Percentiles rank a stretch among this genome's conserved stretches.
phyloP scores from a whole-genome alignment of 2,329 filamentous ascomycete species.

The Scedosporium boydii region DNA sequence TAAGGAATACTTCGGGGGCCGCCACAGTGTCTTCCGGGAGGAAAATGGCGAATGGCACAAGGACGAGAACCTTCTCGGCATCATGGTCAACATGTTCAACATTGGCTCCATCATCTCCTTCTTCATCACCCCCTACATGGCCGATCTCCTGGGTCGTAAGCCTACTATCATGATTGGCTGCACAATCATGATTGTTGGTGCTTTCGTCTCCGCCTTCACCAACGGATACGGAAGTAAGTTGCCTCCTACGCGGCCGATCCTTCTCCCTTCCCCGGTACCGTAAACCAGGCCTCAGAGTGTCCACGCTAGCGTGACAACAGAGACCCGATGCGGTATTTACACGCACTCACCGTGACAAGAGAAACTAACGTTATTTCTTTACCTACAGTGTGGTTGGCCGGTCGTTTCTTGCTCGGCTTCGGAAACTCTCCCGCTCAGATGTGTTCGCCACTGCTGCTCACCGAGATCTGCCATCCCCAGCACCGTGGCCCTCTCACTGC shows the following conservation, averaged over 20 bases:
- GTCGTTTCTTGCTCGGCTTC: slow-evolving; percentile 42
- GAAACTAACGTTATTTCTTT: neutral
- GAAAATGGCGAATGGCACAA: neutral
- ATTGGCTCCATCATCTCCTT: slow-evolving; percentile 39
- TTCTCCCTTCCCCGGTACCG: neutral
- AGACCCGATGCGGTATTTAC: too few species aligned
- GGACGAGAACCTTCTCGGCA: slow-evolving; percentile 33
- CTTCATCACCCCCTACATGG: slow-evolving; percentile 37
- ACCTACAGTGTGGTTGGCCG: slow-evolving; percentile 26
- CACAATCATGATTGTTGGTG: slow-evolving; percentile 35
- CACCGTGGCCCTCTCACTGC: slow-evolving; percentile 56
- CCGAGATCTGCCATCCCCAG: slow-evolving; percentile 59
- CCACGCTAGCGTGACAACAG: too few species aligned
- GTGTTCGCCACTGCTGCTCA: slow-evolving; percentile 53
- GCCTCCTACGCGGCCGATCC: neutral
- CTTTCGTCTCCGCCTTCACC: slow-evolving; percentile 30
- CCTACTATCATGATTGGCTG: slow-evolving; percentile 33
- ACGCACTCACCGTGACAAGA: too few species aligned
- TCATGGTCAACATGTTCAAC: slow-evolving; percentile 43
- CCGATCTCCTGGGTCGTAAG: slow-evolving; percentile 33
- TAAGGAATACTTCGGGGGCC: slow-evolving; percentile 38
- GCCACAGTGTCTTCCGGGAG: slow-evolving; percentile 13
- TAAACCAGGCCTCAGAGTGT: neutral
- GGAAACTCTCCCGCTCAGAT: slow-evolving; percentile 57
- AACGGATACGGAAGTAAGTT: slow-evolving; percentile 32